These are phyloP conservation scores for Clavispora phyllophila DNA, from an alignment of 805 yeast genomes.

Conservation along the genomic window DNA sequence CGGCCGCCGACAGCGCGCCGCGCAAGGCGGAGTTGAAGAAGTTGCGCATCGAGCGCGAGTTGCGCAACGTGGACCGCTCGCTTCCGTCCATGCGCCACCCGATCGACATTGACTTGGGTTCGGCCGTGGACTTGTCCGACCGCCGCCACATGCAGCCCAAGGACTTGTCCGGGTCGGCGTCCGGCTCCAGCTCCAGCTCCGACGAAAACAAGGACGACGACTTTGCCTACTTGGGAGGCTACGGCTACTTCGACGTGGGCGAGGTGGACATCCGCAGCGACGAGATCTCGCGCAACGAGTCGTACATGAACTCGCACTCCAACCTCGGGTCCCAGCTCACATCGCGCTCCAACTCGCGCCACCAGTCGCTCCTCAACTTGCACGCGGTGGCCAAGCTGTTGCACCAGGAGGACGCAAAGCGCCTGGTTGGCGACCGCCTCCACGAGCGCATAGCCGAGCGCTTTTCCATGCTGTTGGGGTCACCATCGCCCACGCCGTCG, in stretches of 20 bases:
- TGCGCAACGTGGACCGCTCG: slow-evolving; percentile 20
- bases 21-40: slow-evolving; percentile 30
- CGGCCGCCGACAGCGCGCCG: slow-evolving; percentile 26
- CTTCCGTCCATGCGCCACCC: slow-evolving; percentile 20
- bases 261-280: slow-evolving; percentile 54
- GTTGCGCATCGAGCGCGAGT: slow-evolving; percentile 31
- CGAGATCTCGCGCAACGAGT: slow-evolving; percentile 23
- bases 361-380: slow-evolving; percentile 28
- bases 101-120: slow-evolving; percentile 15
- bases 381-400: slow-evolving; percentile 4
- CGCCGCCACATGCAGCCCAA: not conserved
- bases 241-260: slow-evolving; percentile 78
- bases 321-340: slow-evolving; percentile 18
- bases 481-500: not conserved
- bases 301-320: slow-evolving; percentile 23
- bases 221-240: slow-evolving; percentile 63
- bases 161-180: not conserved
- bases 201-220: slow-evolving; percentile 20
- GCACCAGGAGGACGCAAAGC: slow-evolving; percentile 1
- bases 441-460: not conserved
- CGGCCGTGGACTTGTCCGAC: not conserved
- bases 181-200: not conserved
- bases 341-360: slow-evolving; percentile 22
- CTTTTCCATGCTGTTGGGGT: not conserved
- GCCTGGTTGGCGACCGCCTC: not conserved